phyloP scores from a whole-genome alignment of 2,329 filamentous ascomycete species.

The Trichoderma polysporum region DNA sequence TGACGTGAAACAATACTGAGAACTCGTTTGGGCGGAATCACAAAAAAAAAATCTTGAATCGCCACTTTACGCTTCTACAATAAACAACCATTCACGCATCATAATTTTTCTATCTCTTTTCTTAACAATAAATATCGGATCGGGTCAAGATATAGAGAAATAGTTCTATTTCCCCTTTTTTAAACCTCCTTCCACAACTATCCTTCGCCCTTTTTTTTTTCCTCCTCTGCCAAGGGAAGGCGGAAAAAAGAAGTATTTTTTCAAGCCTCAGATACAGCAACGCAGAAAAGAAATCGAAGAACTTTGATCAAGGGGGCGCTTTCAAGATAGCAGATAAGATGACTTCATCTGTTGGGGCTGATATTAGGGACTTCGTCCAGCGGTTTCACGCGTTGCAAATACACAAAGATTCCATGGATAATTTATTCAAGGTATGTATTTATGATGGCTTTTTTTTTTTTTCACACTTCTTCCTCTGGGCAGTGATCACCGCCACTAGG shows the following conservation, averaged over 20 bases:
- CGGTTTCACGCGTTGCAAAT: slow-evolving; percentile 46
- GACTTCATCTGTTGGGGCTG: slow-evolving; percentile 26
- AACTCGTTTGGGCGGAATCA: not conserved
- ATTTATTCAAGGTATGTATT: slow-evolving; percentile 47
- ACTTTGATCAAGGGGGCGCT: not conserved
- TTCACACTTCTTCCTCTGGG: not conserved
- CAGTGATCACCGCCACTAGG: not conserved
- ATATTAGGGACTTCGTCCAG: slow-evolving; percentile 47
- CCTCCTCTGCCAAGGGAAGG: not conserved
- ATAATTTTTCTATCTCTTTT: not conserved
- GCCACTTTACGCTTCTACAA: not conserved
- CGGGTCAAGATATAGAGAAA: not conserved
- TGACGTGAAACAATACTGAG: not conserved
- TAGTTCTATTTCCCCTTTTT: not conserved
- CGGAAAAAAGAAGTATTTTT: not conserved
- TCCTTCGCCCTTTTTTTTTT: not conserved
- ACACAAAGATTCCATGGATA: slow-evolving; percentile 43
- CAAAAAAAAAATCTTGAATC: not conserved
- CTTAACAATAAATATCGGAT: not conserved
- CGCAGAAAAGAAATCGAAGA: not conserved
- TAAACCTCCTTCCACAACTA: no score
- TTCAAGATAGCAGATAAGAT: slow-evolving; percentile 19
- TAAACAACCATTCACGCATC: not conserved
- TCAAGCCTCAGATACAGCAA: not conserved
- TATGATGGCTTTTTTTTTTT: not conserved